A percentile compares a stretch with the other conserved stretches of the same genome.
Conservation (phyloP, 176 grass and related monocot species). For the Eragrostis curvula region DNA sequence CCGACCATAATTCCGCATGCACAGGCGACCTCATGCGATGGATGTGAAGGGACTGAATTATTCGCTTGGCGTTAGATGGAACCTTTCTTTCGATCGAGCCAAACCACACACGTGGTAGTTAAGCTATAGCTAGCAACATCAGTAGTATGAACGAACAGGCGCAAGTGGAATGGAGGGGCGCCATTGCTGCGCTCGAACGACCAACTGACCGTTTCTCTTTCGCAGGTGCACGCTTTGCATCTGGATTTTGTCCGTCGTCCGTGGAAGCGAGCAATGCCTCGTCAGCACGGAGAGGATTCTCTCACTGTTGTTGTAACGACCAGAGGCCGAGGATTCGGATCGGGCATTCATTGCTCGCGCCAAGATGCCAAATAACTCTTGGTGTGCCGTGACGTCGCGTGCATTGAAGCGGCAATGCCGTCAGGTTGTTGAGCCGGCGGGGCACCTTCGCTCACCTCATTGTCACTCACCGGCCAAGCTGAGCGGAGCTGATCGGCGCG, state of each 20-base stretch:
- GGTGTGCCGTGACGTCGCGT: not conserved
- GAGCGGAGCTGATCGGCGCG: too few relatives aligned
- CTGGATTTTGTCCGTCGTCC: constrained; percentile 3
- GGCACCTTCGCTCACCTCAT: not conserved
- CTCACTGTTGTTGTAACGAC: too few relatives aligned
- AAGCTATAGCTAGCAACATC: not conserved
- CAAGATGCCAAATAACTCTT: not conserved
- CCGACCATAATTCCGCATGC: too few relatives aligned
- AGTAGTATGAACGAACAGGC: not conserved
- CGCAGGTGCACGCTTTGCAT: not conserved
- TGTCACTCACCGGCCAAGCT: too few relatives aligned
- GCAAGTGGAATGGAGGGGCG: not conserved
- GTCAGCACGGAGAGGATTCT: not conserved
- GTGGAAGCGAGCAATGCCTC: not conserved
- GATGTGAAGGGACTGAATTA: not conserved
- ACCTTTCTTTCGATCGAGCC: not conserved
- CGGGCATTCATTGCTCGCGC: constrained; percentile 38
- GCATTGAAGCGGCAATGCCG: constrained; percentile 24
- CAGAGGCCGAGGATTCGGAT: constrained; percentile 5
- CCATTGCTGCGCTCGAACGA: not conserved
- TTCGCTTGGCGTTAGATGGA: not conserved
- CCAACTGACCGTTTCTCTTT: not conserved
- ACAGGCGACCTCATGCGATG: not conserved
- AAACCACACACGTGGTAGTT: not conserved
- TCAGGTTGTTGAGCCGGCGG: constrained; percentile 30